These are phyloP conservation scores for Furcasterigmium furcatum DNA, from an alignment of 2,329 filamentous ascomycete genomes.

Conservation along the genomic window DNA sequence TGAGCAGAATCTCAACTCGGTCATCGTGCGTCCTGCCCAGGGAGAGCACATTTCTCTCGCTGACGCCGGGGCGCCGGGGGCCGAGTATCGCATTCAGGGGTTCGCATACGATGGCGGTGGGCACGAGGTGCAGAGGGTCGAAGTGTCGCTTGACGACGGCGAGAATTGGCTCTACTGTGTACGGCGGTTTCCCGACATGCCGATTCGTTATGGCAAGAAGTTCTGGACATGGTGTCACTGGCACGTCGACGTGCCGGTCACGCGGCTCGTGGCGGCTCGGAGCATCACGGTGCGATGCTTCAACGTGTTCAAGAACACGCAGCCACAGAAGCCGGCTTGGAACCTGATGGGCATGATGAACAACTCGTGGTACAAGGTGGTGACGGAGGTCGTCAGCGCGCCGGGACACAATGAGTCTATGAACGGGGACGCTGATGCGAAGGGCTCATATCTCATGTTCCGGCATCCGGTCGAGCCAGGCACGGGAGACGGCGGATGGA, in stretches of 20 bases:
- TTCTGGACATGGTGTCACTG: slow-evolving; percentile 53
- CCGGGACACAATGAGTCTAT: not conserved
- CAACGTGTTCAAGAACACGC: slow-evolving; percentile 47
- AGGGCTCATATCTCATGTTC: slow-evolving; percentile 31
- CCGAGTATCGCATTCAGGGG: slow-evolving; percentile 40
- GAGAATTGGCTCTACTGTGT: slow-evolving; percentile 32
- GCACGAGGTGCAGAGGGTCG: slow-evolving; percentile 44
- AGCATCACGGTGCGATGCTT: slow-evolving; percentile 42
- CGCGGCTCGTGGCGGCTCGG: slow-evolving; percentile 35
- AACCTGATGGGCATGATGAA: slow-evolving; percentile 54
- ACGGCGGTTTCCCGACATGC: slow-evolving; percentile 38
- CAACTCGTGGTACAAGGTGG: slow-evolving; percentile 46
- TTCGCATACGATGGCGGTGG: slow-evolving; percentile 48
- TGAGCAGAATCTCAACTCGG: slow-evolving; percentile 45
- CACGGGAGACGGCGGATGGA: slow-evolving; percentile 43
- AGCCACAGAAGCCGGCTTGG: slow-evolving; percentile 41
- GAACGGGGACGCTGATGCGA: slow-evolving; percentile 19
- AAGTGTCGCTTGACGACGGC: slow-evolving; percentile 43
- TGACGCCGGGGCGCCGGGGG: slow-evolving; percentile 26
- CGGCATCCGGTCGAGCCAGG: slow-evolving; percentile 42
- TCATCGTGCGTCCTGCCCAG: slow-evolving; percentile 41
- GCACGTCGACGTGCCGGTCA: slow-evolving; percentile 44
- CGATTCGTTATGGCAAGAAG: slow-evolving; percentile 47
- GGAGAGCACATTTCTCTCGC: slow-evolving; percentile 36
- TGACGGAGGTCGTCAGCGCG: slow-evolving; percentile 28